Conservation (phyloP, 192 early-diverging fungal genomes). For the Jimgerdemannia lactiflua region DNA sequence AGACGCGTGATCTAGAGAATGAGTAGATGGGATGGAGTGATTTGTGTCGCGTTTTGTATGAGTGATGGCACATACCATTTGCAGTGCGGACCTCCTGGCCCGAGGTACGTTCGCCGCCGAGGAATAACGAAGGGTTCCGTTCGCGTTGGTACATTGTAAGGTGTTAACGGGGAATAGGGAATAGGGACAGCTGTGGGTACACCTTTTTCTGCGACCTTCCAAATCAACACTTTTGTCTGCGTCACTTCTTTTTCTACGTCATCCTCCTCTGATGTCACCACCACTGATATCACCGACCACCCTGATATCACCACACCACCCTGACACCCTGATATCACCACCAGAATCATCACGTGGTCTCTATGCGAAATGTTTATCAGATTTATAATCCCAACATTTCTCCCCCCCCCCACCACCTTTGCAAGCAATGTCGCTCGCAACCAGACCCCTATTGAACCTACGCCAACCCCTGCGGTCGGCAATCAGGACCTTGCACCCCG, state of each 20-base stretch:
- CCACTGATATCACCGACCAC: too few relatives aligned
- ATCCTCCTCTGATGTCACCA: too few relatives aligned
- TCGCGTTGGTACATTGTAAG: conserved; percentile 43
- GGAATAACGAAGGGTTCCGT: conserved; percentile 58
- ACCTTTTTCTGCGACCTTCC: not conserved
- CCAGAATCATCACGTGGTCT: too few relatives aligned
- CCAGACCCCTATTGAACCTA: not conserved
- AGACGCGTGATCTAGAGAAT: not conserved
- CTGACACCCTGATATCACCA: too few relatives aligned
- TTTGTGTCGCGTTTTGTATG: not conserved
- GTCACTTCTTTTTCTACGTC: too few relatives aligned
- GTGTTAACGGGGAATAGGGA: not conserved
- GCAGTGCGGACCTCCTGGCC: conserved; percentile 90
- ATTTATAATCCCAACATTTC: too few relatives aligned
- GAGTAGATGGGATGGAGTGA: too few relatives aligned
- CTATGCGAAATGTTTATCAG: too few relatives aligned
- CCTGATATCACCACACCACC: too few relatives aligned
- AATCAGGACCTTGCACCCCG: not conserved
- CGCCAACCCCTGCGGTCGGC: not conserved
- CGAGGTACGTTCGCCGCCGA: conserved; percentile 87
- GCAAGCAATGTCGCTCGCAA: not conserved
- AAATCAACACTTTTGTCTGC: not conserved
- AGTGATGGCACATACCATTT: conserved; percentile 71
- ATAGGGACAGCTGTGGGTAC: not conserved
- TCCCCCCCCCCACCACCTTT: not conserved